A percentile compares a stretch with the other conserved stretches of the same genome.
Conservation (phyloP, 2,329 filamentous ascomycete genomes). For the Beauveria australis region DNA sequence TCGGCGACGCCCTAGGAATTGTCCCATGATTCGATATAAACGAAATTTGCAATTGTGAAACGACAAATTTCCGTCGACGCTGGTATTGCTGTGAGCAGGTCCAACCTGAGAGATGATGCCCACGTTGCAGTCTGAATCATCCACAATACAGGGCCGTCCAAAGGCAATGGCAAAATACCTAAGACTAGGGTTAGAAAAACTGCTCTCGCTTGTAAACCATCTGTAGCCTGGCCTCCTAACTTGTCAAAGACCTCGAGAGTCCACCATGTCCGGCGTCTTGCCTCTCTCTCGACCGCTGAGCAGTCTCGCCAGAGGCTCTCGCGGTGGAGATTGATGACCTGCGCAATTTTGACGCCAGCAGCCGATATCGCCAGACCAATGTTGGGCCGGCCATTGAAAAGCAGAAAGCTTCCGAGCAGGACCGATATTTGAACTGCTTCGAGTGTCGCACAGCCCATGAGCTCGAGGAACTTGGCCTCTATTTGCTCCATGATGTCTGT, state of each 20-base stretch:
- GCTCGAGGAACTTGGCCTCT: slow-evolving; percentile 2
- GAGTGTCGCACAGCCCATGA: slow-evolving; percentile 7
- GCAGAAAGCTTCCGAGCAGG: slow-evolving; percentile 8
- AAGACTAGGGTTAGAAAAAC: background rate
- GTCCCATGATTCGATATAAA: slow-evolving; percentile 9
- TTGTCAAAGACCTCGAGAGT: slow-evolving; percentile 11
- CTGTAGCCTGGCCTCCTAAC: background rate
- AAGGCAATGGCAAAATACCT: slow-evolving; percentile 10
- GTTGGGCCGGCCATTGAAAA: slow-evolving; percentile 9
- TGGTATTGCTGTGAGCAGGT: background rate
- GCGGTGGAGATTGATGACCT: slow-evolving; percentile 9
- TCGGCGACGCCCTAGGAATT: slow-evolving; percentile 5
- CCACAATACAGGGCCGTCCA: slow-evolving; percentile 9
- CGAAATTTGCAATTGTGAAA: slow-evolving; percentile 9
- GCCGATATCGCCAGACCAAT: slow-evolving; percentile 9
- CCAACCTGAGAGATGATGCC: background rate
- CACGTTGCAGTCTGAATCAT: slow-evolving; percentile 9
- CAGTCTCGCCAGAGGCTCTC: slow-evolving; percentile 4
- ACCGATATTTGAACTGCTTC: slow-evolving; percentile 10
- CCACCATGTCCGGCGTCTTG: slow-evolving; percentile 10
- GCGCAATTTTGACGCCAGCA: slow-evolving; percentile 10
- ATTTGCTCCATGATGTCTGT: background rate
- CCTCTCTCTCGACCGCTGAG: slow-evolving; percentile 1
- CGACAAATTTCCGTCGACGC: background rate
- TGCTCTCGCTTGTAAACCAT: too few relatives aligned